Conservation (phyloP, 164 flowering plant species). For the Kalanchoe fedtschenkoi region DNA sequence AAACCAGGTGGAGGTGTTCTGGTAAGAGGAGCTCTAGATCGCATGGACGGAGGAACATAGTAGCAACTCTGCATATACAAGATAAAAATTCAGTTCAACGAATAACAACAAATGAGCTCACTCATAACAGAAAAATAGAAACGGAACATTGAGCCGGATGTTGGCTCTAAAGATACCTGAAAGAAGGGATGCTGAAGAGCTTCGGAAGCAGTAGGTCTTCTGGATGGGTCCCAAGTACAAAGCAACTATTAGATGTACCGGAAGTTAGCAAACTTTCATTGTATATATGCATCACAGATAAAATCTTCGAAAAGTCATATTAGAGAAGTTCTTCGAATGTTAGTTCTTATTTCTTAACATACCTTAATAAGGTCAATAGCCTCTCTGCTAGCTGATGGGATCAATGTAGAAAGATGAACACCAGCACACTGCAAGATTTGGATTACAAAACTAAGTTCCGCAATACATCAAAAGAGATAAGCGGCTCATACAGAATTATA, state of each 20-base stretch:
- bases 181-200: constrained; percentile 56
- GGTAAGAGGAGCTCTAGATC: constrained; percentile 35
- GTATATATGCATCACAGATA: neutral
- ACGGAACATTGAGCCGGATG: neutral
- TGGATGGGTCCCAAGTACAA: constrained; percentile 54
- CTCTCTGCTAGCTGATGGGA: constrained; percentile 6
- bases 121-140: neutral
- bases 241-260: constrained; percentile 20
- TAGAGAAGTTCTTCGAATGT: neutral
- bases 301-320: neutral
- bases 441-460: neutral
- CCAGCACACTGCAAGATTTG: constrained; percentile 6
- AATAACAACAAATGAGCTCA: neutral
- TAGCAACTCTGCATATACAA: constrained; percentile 58
- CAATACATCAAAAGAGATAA: neutral
- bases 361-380: constrained; percentile 8
- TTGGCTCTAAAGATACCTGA: constrained; percentile 13
- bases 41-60: constrained; percentile 89
- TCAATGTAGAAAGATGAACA: constrained; percentile 3
- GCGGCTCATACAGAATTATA: too few species aligned
- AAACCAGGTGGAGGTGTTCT: constrained; percentile 89
- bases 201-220: constrained; percentile 47
- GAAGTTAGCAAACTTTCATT: neutral
- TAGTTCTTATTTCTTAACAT: neutral
- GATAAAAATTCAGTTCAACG: neutral